Percentiles rank a stretch among this genome's conserved stretches.
Conservation (phyloP, 2,329 filamentous ascomycete genomes). For the Colletotrichum abscissum region DNA sequence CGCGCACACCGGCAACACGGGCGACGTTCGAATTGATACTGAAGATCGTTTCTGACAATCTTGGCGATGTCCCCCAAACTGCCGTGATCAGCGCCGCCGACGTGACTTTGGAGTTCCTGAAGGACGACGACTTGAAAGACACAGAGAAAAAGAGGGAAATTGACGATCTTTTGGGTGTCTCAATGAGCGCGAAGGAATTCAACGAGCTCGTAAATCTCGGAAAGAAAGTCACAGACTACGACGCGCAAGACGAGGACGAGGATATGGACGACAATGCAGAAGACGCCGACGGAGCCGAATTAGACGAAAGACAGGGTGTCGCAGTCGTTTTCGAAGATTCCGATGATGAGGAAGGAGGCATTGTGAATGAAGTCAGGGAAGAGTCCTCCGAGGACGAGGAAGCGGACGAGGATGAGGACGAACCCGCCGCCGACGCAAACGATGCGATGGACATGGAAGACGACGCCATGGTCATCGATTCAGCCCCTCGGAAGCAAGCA, state of each 20-base stretch:
- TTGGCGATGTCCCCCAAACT: slow-evolving; percentile 93
- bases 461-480: slow-evolving; percentile 88
- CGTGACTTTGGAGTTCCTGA: slow-evolving; percentile 88
- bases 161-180: slow-evolving; percentile 89
- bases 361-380: slow-evolving; percentile 88
- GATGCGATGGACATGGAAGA: slow-evolving; percentile 49
- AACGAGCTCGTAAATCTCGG: slow-evolving; percentile 96
- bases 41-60: slow-evolving; percentile 86
- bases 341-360: slow-evolving; percentile 83
- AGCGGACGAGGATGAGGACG: slow-evolving; percentile 71
- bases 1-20: slow-evolving; percentile 89
- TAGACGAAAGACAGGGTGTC: slow-evolving; percentile 95
- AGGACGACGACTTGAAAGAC: slow-evolving; percentile 96
- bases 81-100: slow-evolving; percentile 95
- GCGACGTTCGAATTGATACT: slow-evolving; percentile 95
- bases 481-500: slow-evolving; percentile 61
- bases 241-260: slow-evolving; percentile 95
- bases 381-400: slow-evolving; percentile 87
- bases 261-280: slow-evolving; percentile 78
- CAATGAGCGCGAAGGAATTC: slow-evolving; percentile 89
- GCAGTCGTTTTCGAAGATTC: slow-evolving; percentile 97
- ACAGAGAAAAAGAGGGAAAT: slow-evolving; percentile 98
- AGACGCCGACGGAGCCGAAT: slow-evolving; percentile 76
- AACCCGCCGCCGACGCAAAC: slow-evolving; percentile 61
- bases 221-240: slow-evolving; percentile 99